Evolutionary conservation across 2,329 filamentous ascomycete species (phyloP).

Genomic region (Clathrospora elynae): DNA sequence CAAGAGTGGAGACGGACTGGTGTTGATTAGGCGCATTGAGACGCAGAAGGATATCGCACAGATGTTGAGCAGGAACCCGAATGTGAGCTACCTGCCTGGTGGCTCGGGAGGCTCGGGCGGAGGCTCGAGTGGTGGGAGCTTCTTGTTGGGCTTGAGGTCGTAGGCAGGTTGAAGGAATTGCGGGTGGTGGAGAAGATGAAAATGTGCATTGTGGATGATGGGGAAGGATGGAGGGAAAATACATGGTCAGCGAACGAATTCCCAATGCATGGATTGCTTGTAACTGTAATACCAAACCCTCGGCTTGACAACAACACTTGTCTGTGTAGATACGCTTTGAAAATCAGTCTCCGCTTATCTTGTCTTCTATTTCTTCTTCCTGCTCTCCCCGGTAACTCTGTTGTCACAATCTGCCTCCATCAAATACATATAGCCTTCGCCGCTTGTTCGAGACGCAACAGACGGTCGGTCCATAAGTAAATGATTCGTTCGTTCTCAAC

Average conservation of each 20-base stretch:
- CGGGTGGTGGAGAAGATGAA: neutral
- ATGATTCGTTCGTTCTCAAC: too few species aligned
- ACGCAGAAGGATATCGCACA: constrained; percentile 94
- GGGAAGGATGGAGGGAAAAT: constrained; percentile 9
- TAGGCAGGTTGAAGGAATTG: constrained; percentile 16
- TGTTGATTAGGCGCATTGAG: constrained; percentile 97
- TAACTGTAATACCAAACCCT: constrained; percentile 35
- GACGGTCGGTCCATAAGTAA: too few species aligned
- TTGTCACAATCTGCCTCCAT: too few species aligned
- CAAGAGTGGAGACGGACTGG: constrained; percentile 89
- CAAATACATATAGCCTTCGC: too few species aligned
- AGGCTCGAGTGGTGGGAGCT: constrained; percentile 66
- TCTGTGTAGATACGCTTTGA: too few species aligned
- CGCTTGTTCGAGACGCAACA: too few species aligned
- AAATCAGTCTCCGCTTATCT: too few species aligned
- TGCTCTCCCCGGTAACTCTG: too few species aligned
- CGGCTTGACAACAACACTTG: constrained; percentile 16
- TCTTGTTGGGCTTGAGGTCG: constrained; percentile 68
- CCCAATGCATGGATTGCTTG: constrained; percentile 2
- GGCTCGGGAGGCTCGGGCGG: constrained; percentile 60
- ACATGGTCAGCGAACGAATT: constrained; percentile 33
- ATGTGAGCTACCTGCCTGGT: constrained; percentile 91
- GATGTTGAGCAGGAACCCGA: constrained; percentile 86
- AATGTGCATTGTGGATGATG: constrained; percentile 4
- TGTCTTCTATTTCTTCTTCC: too few species aligned